phyloP scores from a whole-genome alignment of 345 rosid genomes.

The Iberis pinnata region DNA sequence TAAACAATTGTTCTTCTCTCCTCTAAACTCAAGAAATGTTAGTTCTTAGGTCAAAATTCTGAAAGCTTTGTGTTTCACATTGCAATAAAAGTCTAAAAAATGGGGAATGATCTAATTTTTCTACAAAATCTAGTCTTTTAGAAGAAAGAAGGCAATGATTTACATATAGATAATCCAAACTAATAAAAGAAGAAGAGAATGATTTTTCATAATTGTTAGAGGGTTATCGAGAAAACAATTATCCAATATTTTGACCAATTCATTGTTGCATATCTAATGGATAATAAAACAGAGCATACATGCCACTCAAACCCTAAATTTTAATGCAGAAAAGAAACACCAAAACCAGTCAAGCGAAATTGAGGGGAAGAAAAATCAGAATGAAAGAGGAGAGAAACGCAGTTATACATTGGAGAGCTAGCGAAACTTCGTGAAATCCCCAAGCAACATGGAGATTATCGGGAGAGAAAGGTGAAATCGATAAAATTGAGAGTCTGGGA shows the following conservation, averaged over 20 bases:
- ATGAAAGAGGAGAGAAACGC: not conserved
- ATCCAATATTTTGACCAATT: conserved; percentile 25
- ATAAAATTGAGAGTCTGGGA: too few relatives aligned
- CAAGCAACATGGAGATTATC: too few relatives aligned
- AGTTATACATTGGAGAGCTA: not conserved
- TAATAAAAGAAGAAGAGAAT: not conserved
- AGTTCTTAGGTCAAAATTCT: not conserved
- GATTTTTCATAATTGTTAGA: not conserved
- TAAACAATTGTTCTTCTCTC: too few relatives aligned
- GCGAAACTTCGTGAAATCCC: too few relatives aligned
- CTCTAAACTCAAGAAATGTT: too few relatives aligned
- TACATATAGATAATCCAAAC: not conserved
- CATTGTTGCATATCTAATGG: conserved; percentile 14
- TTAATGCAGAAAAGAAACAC: conserved; percentile 10
- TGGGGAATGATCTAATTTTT: not conserved
- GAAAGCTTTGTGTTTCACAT: not conserved
- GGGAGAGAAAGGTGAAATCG: too few relatives aligned
- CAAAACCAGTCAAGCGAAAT: not conserved
- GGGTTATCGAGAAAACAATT: not conserved
- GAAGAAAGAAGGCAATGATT: not conserved
- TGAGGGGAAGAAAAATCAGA: not conserved
- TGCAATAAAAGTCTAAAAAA: not conserved
- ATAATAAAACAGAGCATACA: conserved; percentile 31
- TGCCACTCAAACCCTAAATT: conserved; percentile 22
- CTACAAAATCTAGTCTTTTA: too few relatives aligned